Evolutionary conservation across 495 filamentous ascomycete genomes (phyloP), one percentile per base, ranked within the genome.

Genomic region (Penicillium waksmanii): DNA sequence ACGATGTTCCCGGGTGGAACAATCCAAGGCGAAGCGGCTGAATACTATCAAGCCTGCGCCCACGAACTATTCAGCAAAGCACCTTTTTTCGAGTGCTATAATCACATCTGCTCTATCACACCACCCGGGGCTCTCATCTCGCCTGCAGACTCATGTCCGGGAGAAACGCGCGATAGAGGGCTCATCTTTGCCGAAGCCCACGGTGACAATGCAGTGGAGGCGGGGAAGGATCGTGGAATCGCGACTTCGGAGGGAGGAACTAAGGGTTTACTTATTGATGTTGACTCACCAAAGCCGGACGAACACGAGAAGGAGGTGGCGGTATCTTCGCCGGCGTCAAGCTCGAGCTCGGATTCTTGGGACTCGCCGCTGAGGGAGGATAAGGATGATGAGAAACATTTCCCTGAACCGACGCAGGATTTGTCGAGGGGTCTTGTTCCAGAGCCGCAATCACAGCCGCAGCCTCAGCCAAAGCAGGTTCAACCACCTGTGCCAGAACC

Each of bases 31-130:
- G 61, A 71, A 40, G 79, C 79, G 3, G 79, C 81, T 4, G 81
- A 84, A 61, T 84, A 84, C 52, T 84, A 78, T 34, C 78, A 83
- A 56, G 81, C 80, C 6, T 80, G 78, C 63, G 73, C 79, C 1
- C 79, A 83, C 61, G 81, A 84, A 40, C 58, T 80, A 31, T 77
- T 81, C 51, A 81, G 76, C 58, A 67, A 70, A 27, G 74, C 66
- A 7, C 77, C 80, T 0, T 82, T 78, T 56, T 84, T 84, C 54
- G 76, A 80, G 44, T 83, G 81, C 44, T 49, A 71, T 13, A 77
- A 80, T 44, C 81, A 83, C 61, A 60, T 71, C 21, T 84, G 80
- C 57, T 76, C 77, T 0, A 69, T 79, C 19, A 78, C 74, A 23
- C 66, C 65, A 2, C 25, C 56, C 10, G 13, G 21, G 7, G 50